phyloP scores from a whole-genome alignment of 2,329 filamentous ascomycete genomes.

The Mariannaea elegans region DNA sequence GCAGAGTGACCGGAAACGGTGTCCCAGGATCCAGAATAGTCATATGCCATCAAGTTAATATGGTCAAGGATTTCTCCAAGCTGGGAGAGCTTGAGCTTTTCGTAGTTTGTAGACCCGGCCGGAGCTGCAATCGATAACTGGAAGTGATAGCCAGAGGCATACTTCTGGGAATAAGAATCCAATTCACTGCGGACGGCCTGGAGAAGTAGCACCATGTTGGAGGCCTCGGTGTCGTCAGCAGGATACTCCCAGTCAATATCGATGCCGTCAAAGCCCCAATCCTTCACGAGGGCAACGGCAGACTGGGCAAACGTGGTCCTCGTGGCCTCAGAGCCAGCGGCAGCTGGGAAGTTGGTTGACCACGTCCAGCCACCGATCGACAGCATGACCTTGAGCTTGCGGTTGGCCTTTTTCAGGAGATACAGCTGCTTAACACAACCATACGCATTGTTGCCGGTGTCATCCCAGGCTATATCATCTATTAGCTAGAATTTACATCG shows the following conservation, averaged over 20 bases:
- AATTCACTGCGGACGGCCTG: conserved; percentile 53
- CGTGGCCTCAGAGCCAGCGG: conserved; percentile 64
- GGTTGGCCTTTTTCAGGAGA: conserved; percentile 77
- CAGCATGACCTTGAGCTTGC: conserved; percentile 78
- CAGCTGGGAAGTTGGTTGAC: conserved; percentile 74
- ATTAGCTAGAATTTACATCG: background rate
- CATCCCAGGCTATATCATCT: conserved; percentile 51
- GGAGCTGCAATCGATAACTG: conserved; percentile 61
- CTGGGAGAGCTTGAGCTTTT: conserved; percentile 54
- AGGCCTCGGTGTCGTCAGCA: conserved; percentile 46
- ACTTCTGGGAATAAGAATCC: conserved; percentile 54
- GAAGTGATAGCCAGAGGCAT: conserved; percentile 55
- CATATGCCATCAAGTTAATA: conserved; percentile 76
- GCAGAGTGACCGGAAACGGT: conserved; percentile 70
- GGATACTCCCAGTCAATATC: conserved; percentile 54
- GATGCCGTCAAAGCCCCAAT: conserved; percentile 68
- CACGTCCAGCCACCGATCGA: conserved; percentile 88
- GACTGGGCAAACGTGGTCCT: conserved; percentile 74
- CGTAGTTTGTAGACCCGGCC: conserved; percentile 58
- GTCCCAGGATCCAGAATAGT: conserved; percentile 77
- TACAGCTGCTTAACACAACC: conserved; percentile 81
- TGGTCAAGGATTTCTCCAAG: conserved; percentile 61
- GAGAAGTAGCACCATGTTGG: conserved; percentile 53
- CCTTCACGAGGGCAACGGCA: conserved; percentile 74
- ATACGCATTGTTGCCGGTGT: conserved; percentile 74